Conservation (phyloP, 73 alveolate species). For the Symbiodinium pilosum region DNA sequence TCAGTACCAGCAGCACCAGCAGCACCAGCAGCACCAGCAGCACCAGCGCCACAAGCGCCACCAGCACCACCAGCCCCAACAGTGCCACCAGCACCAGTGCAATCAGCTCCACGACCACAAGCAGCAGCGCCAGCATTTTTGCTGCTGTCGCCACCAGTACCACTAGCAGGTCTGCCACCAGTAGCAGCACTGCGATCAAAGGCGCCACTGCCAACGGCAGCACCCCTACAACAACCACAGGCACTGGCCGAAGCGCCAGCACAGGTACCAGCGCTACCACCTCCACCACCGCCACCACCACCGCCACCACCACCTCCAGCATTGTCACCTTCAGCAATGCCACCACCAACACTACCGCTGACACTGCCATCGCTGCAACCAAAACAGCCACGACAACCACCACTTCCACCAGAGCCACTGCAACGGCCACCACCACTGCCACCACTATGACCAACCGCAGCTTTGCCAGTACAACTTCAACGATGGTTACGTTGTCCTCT, state of each 20-base stretch:
- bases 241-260: not conserved
- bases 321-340: not conserved
- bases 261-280: not conserved
- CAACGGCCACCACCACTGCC: conserved; percentile 8
- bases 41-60: not conserved
- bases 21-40: not conserved
- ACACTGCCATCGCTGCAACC: not conserved
- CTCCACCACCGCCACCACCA: not conserved
- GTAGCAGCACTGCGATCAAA: not conserved
- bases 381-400: no score
- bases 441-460: not conserved
- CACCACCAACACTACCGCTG: not conserved
- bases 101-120: not conserved
- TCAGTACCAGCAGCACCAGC: not conserved
- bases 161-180: not conserved
- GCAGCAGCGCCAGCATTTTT: not conserved
- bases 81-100: not conserved
- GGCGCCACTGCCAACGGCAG: not conserved
- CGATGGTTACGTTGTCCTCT: no score
- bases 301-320: not conserved
- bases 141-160: not conserved
- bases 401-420: no score
- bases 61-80: not conserved
- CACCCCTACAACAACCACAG: not conserved
- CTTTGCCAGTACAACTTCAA: no score